These are phyloP conservation scores for Lathyrus aphaca DNA, from an alignment of 306 rosid genomes.

Conservation along the genomic window DNA sequence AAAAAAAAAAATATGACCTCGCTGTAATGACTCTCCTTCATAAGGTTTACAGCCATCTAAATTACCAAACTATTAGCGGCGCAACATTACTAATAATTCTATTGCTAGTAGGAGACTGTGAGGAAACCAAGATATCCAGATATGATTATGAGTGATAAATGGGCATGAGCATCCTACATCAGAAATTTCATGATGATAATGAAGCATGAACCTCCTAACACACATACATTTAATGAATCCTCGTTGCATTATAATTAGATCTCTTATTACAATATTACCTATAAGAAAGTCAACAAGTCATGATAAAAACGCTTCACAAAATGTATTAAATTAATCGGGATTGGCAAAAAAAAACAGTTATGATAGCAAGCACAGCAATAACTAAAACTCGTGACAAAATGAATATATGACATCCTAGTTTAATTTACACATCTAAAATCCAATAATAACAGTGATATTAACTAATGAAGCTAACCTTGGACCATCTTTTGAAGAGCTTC, in stretches of 20 bases:
- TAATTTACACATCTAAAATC: slow-evolving; percentile 3
- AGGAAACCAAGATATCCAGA: not conserved
- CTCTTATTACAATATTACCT: too few relatives aligned
- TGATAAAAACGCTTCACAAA: slow-evolving; percentile 16
- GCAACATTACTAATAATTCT: not conserved
- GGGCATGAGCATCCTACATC: not conserved
- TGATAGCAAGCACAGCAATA: not conserved
- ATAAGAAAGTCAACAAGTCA: not conserved
- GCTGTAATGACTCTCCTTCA: not conserved
- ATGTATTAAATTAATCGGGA: not conserved
- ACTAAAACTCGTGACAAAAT: not conserved
- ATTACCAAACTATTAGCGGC: not conserved
- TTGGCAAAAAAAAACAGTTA: slow-evolving; percentile 3
- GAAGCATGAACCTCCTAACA: too few relatives aligned
- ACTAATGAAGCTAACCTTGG: slow-evolving; percentile 58
- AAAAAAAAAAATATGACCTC: not conserved
- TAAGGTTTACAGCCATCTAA: not conserved
- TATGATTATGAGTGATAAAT: not conserved
- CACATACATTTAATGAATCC: too few relatives aligned
- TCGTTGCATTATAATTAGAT: too few relatives aligned
- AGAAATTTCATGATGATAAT: not conserved
- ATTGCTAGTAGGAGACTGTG: not conserved
- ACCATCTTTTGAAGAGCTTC: slow-evolving; percentile 97
- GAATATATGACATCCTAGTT: slow-evolving; percentile 9
- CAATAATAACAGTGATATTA: not conserved